Conservation (phyloP, 2,329 filamentous ascomycete species). For the Phoma sp. region DNA sequence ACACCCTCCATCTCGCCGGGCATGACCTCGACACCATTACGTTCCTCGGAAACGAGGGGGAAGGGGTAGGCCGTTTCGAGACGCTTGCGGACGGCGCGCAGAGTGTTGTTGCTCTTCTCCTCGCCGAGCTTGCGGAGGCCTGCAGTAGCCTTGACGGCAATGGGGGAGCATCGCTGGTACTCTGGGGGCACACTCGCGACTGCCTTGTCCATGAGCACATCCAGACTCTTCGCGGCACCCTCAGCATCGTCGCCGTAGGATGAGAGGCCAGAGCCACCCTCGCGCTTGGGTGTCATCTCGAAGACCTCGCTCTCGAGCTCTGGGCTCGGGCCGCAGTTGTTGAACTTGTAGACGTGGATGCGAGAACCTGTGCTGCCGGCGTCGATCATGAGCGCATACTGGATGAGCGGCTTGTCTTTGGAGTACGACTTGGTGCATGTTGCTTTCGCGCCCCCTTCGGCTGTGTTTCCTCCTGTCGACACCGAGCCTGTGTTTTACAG, state of each 20-base stretch:
- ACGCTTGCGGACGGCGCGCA: conserved; percentile 81
- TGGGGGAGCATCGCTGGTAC: conserved; percentile 87
- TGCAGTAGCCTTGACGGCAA: conserved; percentile 98
- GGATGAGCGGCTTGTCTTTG: conserved; percentile 88
- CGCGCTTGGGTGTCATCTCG: conserved; percentile 86
- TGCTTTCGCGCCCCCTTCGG: conserved; percentile 65
- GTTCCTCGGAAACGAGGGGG: conserved; percentile 84
- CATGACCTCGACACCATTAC: conserved; percentile 94
- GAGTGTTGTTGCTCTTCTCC: conserved; percentile 81
- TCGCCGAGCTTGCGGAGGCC: conserved; percentile 85
- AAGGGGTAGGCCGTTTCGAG: conserved; percentile 93
- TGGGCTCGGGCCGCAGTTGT: conserved; percentile 95
- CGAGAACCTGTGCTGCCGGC: conserved; percentile 96
- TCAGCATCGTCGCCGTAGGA: conserved; percentile 86
- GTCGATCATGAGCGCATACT: conserved; percentile 99
- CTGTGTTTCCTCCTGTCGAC: conserved; percentile 49
- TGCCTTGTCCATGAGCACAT: conserved; percentile 85
- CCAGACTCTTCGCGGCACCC: conserved; percentile 86
- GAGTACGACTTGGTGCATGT: conserved; percentile 85
- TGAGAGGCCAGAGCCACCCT: conserved; percentile 80
- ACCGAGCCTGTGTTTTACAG: conserved; percentile 20
- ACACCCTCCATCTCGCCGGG: conserved; percentile 96
- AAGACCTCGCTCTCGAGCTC: conserved; percentile 93
- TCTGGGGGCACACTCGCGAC: conserved; percentile 84
- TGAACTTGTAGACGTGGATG: conserved; percentile 99